Conservation (phyloP, 164 flowering plant species). For the Piper betle region DNA sequence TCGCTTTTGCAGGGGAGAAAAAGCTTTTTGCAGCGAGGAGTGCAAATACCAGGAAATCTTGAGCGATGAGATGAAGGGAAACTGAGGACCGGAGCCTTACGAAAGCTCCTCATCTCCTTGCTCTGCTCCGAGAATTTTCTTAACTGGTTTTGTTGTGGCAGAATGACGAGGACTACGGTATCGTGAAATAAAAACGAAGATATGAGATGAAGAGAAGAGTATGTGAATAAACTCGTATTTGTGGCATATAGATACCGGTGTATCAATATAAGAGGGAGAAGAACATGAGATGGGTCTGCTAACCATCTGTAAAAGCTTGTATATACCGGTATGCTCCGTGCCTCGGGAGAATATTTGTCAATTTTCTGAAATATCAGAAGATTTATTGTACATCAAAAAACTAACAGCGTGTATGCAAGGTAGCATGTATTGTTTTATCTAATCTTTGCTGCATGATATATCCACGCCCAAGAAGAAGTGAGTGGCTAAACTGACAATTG, state of each 20-base stretch:
- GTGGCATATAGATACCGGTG: neutral
- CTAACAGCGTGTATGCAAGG: no score
- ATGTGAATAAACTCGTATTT: neutral
- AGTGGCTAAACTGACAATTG: no score
- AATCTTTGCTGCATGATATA: no score
- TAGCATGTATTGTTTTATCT: no score
- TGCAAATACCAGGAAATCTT: constrained; percentile 39
- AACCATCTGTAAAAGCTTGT: neutral
- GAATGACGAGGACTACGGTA: neutral
- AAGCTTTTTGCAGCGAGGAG: constrained; percentile 52
- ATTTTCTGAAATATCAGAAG: neutral
- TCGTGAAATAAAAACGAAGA: neutral
- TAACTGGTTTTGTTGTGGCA: constrained; percentile 31
- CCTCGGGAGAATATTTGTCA: neutral
- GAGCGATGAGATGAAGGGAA: constrained; percentile 32
- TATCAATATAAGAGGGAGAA: neutral
- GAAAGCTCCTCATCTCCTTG: constrained; percentile 37
- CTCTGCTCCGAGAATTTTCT: constrained; percentile 28
- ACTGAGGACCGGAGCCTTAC: constrained; percentile 18
- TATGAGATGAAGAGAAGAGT: neutral
- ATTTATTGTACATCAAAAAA: neutral
- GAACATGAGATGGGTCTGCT: neutral
- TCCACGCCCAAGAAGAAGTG: no score
- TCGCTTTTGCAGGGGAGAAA: constrained; percentile 38
- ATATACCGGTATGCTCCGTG: neutral